Evolutionary conservation across 1,139 yeast genomes (phyloP).

Genomic region (Kurtzmaniella quercitrusa): DNA sequence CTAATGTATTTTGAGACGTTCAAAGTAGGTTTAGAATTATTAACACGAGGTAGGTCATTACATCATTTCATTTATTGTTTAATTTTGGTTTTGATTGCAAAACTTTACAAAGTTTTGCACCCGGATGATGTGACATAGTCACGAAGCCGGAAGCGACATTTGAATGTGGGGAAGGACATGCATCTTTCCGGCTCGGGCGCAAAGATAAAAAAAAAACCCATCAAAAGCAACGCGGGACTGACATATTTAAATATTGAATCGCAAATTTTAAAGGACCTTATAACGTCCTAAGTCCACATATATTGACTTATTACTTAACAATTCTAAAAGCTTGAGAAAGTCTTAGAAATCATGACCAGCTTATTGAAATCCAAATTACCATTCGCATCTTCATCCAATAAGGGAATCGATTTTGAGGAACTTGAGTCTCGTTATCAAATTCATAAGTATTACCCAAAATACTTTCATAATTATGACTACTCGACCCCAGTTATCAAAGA

Average conservation of each 20-base stretch:
- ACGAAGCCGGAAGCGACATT: background rate
- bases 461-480: slow-evolving; percentile 36
- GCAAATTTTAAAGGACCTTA: background rate
- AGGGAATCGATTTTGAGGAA: slow-evolving; percentile 30
- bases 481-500: slow-evolving; percentile 36
- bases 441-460: slow-evolving; percentile 38
- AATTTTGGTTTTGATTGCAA: no score
- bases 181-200: slow-evolving; percentile 1
- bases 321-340: no score
- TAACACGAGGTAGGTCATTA: no score
- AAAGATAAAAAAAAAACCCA: background rate
- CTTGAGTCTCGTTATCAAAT: slow-evolving; percentile 33
- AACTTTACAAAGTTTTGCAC: no score
- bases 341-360: slow-evolving; percentile 5
- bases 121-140: background rate
- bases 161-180: background rate
- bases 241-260: background rate
- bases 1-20: no score
- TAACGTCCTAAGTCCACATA: background rate
- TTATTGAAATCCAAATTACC: slow-evolving; percentile 4
- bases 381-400: background rate
- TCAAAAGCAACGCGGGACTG: background rate
- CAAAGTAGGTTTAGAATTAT: no score
- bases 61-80: no score
- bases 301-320: background rate